These are phyloP conservation scores for Neonectria coccinea DNA, from an alignment of 2,329 filamentous ascomycete genomes.

Conservation along the genomic window DNA sequence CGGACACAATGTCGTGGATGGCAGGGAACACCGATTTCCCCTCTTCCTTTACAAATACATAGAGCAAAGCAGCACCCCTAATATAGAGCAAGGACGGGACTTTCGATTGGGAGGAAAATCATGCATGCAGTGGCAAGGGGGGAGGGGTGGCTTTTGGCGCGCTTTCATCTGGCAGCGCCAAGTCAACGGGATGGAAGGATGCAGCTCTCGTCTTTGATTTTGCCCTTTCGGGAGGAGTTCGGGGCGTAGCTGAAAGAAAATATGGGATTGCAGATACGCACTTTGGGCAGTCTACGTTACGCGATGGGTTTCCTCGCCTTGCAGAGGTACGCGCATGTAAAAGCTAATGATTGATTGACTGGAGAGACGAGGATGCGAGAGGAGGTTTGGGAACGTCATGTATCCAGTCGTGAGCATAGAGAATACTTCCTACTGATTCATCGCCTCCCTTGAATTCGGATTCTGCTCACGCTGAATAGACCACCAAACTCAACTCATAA, in stretches of 20 bases:
- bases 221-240: background rate
- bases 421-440: background rate
- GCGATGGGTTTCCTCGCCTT: background rate
- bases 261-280: slow-evolving; percentile 3
- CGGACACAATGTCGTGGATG: background rate
- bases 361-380: slow-evolving; percentile 3
- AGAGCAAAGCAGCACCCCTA: background rate
- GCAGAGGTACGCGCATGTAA: slow-evolving; percentile 5
- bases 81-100: background rate
- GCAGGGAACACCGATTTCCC: background rate
- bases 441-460: background rate
- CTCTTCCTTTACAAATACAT: background rate
- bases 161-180: background rate
- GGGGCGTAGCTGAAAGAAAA: slow-evolving; percentile 2
- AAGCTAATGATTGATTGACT: slow-evolving; percentile 1
- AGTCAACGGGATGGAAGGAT: background rate
- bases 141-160: background rate
- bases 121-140: background rate
- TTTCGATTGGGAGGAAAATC: background rate
- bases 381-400: background rate
- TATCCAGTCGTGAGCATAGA: background rate
- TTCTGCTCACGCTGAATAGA: background rate
- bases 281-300: background rate
- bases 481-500: background rate
- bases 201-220: background rate